phyloP scores from a whole-genome alignment of 2,329 filamentous ascomycete species.

The Podosphaera aphanis region DNA sequence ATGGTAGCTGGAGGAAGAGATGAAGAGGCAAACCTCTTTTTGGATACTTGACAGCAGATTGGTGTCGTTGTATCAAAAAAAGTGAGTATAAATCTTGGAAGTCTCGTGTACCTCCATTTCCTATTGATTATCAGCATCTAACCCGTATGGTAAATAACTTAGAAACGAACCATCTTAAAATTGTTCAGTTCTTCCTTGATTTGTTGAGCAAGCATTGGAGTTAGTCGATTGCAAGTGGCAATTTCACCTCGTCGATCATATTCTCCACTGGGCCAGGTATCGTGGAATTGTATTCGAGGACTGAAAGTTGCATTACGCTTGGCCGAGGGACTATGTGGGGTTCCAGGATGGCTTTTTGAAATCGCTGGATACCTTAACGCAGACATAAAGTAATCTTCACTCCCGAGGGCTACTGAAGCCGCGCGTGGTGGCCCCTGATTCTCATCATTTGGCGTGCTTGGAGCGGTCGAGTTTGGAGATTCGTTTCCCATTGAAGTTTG shows the following conservation, averaged over 20 bases:
- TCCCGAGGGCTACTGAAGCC: constrained; percentile 45
- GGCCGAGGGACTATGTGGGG: constrained; percentile 37
- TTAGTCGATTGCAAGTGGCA: constrained; percentile 91
- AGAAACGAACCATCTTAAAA: constrained; percentile 76
- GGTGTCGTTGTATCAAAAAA: constrained; percentile 52
- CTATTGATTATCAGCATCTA: constrained; percentile 22
- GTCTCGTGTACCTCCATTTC: constrained; percentile 99
- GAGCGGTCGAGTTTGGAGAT: constrained; percentile 64
- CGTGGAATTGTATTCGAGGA: constrained; percentile 79
- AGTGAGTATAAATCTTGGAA: constrained; percentile 98
- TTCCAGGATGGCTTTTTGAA: constrained; percentile 58
- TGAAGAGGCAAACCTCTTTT: background rate
- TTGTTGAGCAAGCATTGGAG: constrained; percentile 89
- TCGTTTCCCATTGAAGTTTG: constrained; percentile 42
- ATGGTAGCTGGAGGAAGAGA: background rate
- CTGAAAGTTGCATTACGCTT: constrained; percentile 57
- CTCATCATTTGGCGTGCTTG: constrained; percentile 71
- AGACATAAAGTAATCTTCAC: constrained; percentile 75
- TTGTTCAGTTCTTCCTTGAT: constrained; percentile 98
- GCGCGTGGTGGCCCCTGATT: constrained; percentile 39
- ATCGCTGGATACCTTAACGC: constrained; percentile 50
- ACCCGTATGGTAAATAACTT: background rate
- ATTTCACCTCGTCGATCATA: constrained; percentile 92
- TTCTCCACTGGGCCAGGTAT: constrained; percentile 87
- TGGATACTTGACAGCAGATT: constrained; percentile 9